Conservation (phyloP, 2,329 filamentous ascomycete genomes). For the Aspergillus sojae region DNA sequence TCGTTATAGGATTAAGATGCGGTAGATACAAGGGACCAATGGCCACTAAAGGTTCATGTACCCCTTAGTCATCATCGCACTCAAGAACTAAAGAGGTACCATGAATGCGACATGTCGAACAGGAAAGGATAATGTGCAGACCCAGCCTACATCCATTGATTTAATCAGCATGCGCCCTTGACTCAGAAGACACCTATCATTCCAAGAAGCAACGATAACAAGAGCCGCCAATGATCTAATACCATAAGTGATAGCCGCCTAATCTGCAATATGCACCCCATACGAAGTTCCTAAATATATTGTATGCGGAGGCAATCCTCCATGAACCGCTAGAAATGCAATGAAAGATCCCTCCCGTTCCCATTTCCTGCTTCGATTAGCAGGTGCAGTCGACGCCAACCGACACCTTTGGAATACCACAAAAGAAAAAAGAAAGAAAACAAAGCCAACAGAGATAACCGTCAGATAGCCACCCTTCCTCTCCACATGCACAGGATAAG, state of each 20-base stretch:
- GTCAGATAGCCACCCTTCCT: constrained; percentile 17
- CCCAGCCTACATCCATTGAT: neutral
- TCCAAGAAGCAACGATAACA: neutral
- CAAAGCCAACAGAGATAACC: constrained; percentile 6
- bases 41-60: neutral
- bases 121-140: neutral
- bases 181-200: neutral
- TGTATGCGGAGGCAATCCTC: constrained; percentile 14
- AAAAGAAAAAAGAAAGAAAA: constrained; percentile 7
- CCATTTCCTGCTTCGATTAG: constrained; percentile 7
- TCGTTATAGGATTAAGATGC: neutral
- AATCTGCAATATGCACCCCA: constrained; percentile 2
- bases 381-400: constrained; percentile 15
- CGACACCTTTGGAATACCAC: constrained; percentile 8
- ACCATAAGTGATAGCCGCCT: neutral
- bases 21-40: neutral
- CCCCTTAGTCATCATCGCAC: neutral
- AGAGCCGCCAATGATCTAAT: neutral
- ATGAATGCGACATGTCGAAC: neutral
- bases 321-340: constrained; percentile 26
- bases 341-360: constrained; percentile 22
- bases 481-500: constrained; percentile 9
- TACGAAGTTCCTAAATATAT: constrained; percentile 10
- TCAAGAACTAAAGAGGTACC: neutral
- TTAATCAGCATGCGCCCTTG: neutral